Evolutionary conservation across 1,284 basidiomycete genomes (phyloP), one percentile per base, ranked within the genome.

Genomic region (Xerocomus cyaneibrunnescens): DNA sequence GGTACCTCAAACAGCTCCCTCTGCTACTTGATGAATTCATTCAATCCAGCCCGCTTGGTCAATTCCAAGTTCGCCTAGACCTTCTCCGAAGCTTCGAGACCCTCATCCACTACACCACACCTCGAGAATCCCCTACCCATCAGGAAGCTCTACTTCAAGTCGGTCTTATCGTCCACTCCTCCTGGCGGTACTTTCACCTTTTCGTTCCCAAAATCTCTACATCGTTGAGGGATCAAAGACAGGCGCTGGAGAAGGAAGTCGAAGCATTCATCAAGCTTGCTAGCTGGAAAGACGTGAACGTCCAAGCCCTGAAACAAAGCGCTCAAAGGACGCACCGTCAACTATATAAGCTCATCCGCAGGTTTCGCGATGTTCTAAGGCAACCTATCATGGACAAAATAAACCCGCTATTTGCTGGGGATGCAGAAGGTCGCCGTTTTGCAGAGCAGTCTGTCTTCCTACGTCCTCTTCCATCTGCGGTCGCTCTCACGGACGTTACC

Each of bases 211-310:
- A 72, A 6, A 70, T 97, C 32, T 64, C 72, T 7, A 65, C 72
- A 7, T 76, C 75, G 7, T 71, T 97, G n/a, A 60, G 66, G 5
- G 71, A 77, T 9, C 85, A 93, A 67, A 83, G 87, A 51, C 72
- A 69, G 2, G 67, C 67, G 1, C 70, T 98, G 38, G 93, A 98
- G 71, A 88, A 86, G 61, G 89, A 96, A 48, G 81, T 99, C 48
- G 80, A 79, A 53, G 85, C 83, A 49, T 90, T 92, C 66, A 89
- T 99, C 76, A 94, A 94, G 69, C 78, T 99, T 35, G 97, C 97
- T 0, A 97, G 94, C 64, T 99, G 97, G 97, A 96, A 92, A 69
- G 97, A 99, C 66, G 78, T 96, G 65, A 99, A 99, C 63, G 89
- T 99, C 10, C 90, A 93, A 58, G 94, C 97, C 4, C 79, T 99